These are phyloP conservation scores for Toxoplasma gondii DNA, from an alignment of 169 alveolate genomes.

Conservation along the genomic window DNA sequence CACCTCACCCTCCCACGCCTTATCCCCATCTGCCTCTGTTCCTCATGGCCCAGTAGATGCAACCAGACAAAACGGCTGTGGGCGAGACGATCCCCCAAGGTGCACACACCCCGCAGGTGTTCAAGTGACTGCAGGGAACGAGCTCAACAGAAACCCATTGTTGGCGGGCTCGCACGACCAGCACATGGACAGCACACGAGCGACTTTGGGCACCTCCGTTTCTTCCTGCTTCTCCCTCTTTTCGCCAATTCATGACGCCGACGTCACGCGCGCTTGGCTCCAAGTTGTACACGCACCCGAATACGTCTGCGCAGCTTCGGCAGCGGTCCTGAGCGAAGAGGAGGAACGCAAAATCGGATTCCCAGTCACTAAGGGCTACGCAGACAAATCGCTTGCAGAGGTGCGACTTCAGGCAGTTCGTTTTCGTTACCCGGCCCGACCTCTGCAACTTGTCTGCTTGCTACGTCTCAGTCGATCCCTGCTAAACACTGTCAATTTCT, in stretches of 20 bases:
- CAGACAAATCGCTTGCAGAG: constrained; percentile 17
- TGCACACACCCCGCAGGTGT: too few relatives aligned
- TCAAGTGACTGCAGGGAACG: too few relatives aligned
- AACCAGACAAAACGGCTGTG: too few relatives aligned
- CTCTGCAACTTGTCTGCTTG: neutral
- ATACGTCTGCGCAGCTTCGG: neutral
- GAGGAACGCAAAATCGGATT: constrained; percentile 18
- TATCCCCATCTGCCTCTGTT: too few relatives aligned
- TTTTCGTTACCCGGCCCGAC: neutral
- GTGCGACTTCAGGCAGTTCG: neutral
- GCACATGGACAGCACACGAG: too few relatives aligned
- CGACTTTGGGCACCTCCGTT: neutral
- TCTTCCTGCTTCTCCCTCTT: neutral
- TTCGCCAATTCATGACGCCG: neutral
- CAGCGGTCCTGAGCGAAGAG: neutral
- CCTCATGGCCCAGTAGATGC: too few relatives aligned
- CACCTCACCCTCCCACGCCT: too few relatives aligned
- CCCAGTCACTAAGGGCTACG: neutral
- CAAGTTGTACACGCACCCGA: neutral
- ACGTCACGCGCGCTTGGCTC: neutral
- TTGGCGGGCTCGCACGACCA: too few relatives aligned
- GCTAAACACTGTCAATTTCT: too few relatives aligned
- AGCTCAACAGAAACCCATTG: too few relatives aligned
- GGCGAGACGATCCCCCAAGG: too few relatives aligned
- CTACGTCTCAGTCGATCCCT: neutral